Percentiles rank a stretch among this genome's conserved stretches.
phyloP scores from a whole-genome alignment of 1,284 basidiomycete genomes.

The Exobasidium cylindrosporum region DNA sequence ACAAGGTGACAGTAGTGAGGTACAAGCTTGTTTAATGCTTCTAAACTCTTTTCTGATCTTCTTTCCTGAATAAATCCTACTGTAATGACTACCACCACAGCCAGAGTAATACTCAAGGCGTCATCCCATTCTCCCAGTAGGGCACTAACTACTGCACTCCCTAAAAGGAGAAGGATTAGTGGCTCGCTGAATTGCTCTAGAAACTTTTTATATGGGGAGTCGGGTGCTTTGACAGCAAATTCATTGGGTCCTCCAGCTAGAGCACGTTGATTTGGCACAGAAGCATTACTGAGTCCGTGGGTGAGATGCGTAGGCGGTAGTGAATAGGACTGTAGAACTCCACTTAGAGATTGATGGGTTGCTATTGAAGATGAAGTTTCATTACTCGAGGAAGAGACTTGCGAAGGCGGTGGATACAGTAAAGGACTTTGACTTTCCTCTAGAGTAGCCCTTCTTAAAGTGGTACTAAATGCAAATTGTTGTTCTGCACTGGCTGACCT shows the following conservation, averaged over 20 bases:
- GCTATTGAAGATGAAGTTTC: constrained; percentile 17
- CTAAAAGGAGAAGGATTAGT: constrained; percentile 81
- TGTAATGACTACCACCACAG: constrained; percentile 86
- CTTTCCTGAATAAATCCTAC: constrained; percentile 95
- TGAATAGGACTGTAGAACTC: constrained; percentile 4
- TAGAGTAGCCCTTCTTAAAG: constrained; percentile 24
- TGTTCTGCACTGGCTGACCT: constrained; percentile 10
- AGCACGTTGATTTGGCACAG: constrained; percentile 26
- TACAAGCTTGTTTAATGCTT: constrained; percentile 91
- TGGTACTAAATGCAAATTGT: constrained; percentile 40
- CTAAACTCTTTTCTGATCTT: constrained; percentile 87
- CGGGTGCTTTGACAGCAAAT: constrained; percentile 79
- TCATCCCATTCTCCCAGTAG: constrained; percentile 92
- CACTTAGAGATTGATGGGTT: constrained; percentile 6
- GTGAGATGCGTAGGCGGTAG: constrained; percentile 31
- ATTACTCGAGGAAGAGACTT: background rate
- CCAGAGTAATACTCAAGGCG: constrained; percentile 87
- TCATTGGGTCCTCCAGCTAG: constrained; percentile 65
- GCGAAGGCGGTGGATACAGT: background rate
- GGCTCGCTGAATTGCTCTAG: constrained; percentile 91
- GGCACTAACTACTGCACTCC: constrained; percentile 79
- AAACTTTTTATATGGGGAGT: constrained; percentile 80
- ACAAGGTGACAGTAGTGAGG: constrained; percentile 91
- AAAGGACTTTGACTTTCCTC: background rate
- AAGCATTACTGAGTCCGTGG: constrained; percentile 24